Conservation (phyloP, 306 rosid genomes). For the Casuarina glauca region DNA sequence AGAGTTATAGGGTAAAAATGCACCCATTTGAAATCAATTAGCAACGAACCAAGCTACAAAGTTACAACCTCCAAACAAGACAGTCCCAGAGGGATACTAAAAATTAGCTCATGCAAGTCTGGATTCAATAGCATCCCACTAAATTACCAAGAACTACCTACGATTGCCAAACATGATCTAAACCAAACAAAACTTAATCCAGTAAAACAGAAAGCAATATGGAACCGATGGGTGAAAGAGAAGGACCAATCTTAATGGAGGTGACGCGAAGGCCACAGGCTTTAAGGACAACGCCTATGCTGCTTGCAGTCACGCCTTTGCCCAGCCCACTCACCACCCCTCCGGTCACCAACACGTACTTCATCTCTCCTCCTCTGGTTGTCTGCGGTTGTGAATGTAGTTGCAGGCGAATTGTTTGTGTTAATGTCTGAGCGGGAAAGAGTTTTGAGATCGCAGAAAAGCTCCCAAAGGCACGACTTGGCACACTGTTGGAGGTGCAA, state of each 20-base stretch:
- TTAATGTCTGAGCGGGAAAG: conserved; percentile 49
- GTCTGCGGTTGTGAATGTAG: not conserved
- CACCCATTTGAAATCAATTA: not conserved
- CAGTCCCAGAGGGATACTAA: not conserved
- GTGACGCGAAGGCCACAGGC: conserved; percentile 98
- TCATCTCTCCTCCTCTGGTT: conserved; percentile 41
- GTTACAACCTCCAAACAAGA: not conserved
- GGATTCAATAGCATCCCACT: not conserved
- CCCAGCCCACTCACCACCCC: conserved; percentile 99
- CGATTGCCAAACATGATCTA: not conserved
- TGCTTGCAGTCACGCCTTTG: conserved; percentile 98
- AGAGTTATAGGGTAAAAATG: not conserved
- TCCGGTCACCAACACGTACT: conserved; percentile 85
- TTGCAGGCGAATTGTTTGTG: conserved; percentile 41
- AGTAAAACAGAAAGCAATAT: conserved; percentile 1
- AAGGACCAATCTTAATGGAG: conserved; percentile 89
- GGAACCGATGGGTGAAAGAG: not conserved
- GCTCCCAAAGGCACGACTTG: not conserved
- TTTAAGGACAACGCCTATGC: conserved; percentile 93
- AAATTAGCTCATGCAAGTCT: not conserved
- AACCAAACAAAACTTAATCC: not conserved
- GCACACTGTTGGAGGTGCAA: not conserved
- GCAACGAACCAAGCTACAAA: not conserved
- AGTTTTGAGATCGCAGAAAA: not conserved
- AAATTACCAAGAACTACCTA: not conserved